Evolutionary conservation across 768 basidiomycete species (phyloP).

Genomic region (Mycena sanguinolenta): DNA sequence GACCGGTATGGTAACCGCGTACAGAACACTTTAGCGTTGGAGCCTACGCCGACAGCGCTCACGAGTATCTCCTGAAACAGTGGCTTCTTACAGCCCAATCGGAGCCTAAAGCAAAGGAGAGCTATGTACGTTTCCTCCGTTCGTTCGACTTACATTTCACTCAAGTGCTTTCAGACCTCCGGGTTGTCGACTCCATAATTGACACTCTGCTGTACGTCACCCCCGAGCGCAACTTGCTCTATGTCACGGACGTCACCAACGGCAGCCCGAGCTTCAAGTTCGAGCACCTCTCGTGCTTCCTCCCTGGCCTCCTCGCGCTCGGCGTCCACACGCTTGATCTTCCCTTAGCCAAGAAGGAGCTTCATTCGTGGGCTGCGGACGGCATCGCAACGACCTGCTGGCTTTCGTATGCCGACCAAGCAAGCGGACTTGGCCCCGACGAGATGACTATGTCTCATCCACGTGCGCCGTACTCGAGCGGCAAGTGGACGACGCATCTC

Average conservation of each 20-base stretch:
- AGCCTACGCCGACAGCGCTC: slow-evolving; percentile 72
- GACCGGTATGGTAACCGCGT: neutral
- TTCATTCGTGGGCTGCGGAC: slow-evolving; percentile 72
- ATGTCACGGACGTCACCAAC: slow-evolving; percentile 65
- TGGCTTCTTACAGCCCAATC: slow-evolving; percentile 64
- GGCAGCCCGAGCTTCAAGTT: slow-evolving; percentile 58
- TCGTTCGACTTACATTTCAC: neutral
- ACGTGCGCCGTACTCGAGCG: slow-evolving; percentile 25
- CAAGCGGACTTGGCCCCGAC: slow-evolving; percentile 76
- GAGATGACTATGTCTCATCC: slow-evolving; percentile 52
- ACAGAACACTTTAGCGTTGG: slow-evolving; percentile 65
- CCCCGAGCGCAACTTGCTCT: slow-evolving; percentile 69
- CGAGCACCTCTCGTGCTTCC: slow-evolving; percentile 80
- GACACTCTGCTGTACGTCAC: slow-evolving; percentile 70
- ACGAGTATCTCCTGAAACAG: slow-evolving; percentile 79
- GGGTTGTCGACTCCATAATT: slow-evolving; percentile 66
- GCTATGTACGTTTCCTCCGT: slow-evolving; percentile 62
- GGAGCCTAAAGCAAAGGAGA: slow-evolving; percentile 60
- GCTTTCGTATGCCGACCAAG: slow-evolving; percentile 73
- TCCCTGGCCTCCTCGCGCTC: slow-evolving; percentile 74
- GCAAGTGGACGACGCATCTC: slow-evolving; percentile 56
- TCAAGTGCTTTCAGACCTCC: slow-evolving; percentile 51
- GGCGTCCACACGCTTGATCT: slow-evolving; percentile 66
- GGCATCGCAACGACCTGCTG: slow-evolving; percentile 75
- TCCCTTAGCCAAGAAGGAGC: slow-evolving; percentile 51